Conservation (phyloP, 805 yeast genomes). For the Metschnikowia borealis region DNA sequence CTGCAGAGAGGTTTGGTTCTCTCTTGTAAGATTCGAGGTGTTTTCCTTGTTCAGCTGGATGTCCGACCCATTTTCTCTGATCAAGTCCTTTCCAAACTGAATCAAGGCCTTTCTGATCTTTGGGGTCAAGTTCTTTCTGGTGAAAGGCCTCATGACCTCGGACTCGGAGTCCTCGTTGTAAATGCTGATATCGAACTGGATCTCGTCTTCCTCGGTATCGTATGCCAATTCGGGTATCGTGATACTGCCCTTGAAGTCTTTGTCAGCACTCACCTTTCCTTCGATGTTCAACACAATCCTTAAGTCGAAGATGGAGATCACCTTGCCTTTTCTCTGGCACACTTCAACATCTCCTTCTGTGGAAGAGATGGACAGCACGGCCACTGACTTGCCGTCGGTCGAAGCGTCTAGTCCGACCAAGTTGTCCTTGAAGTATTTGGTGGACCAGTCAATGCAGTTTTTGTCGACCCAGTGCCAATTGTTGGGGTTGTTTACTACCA, state of each 20-base stretch:
- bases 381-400: slow-evolving; percentile 26
- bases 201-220: slow-evolving; percentile 81
- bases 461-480: slow-evolving; percentile 99
- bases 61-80: slow-evolving; percentile 72
- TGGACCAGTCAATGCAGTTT: slow-evolving; percentile 91
- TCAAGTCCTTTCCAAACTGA: slow-evolving; percentile 74
- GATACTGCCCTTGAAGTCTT: slow-evolving; percentile 62
- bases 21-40: slow-evolving; percentile 42
- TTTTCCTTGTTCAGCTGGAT: slow-evolving; percentile 66
- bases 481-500: slow-evolving; percentile 96
- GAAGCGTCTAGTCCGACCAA: slow-evolving; percentile 48
- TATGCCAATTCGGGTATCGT: slow-evolving; percentile 90
- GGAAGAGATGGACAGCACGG: slow-evolving; percentile 45
- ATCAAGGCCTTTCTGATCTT: slow-evolving; percentile 56
- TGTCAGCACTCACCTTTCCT: slow-evolving; percentile 34
- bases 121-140: slow-evolving; percentile 59
- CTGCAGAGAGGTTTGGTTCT: slow-evolving; percentile 37
- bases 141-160: slow-evolving; percentile 50
- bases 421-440: slow-evolving; percentile 62
- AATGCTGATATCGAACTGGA: slow-evolving; percentile 75
- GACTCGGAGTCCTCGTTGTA: slow-evolving; percentile 46
- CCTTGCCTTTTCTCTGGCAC: slow-evolving; percentile 94
- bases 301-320: slow-evolving; percentile 85
- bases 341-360: slow-evolving; percentile 97
- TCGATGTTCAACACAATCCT: slow-evolving; percentile 56